These are phyloP conservation scores for Trifolium repens DNA, from an alignment of 306 rosid species.

Conservation along the genomic window DNA sequence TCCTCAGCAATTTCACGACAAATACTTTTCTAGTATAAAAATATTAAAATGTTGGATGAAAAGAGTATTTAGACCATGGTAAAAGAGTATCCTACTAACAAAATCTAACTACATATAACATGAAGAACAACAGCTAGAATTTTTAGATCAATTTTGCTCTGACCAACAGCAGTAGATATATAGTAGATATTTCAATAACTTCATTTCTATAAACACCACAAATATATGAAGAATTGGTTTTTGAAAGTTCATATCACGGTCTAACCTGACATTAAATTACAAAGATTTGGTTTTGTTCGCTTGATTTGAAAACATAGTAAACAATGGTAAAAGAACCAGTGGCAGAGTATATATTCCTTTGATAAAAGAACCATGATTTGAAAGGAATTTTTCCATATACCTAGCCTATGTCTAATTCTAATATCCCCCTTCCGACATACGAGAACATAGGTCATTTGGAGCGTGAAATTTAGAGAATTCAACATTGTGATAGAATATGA, in stretches of 20 bases:
- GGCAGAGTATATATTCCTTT: too few relatives aligned
- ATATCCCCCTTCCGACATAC: too few relatives aligned
- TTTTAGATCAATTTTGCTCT: not conserved
- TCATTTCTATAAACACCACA: not conserved
- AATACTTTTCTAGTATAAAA: not conserved
- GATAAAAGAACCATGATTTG: too few relatives aligned
- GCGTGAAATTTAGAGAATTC: too few relatives aligned
- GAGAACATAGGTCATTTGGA: too few relatives aligned
- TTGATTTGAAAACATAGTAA: too few relatives aligned
- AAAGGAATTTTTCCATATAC: too few relatives aligned
- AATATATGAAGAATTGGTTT: not conserved
- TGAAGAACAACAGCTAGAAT: slow-evolving; percentile 9
- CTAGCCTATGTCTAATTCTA: too few relatives aligned
- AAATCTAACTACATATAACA: slow-evolving; percentile 8
- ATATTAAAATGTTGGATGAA: not conserved
- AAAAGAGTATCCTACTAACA: slow-evolving; percentile 4
- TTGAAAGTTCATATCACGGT: not conserved
- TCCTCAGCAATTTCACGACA: slow-evolving; percentile 22
- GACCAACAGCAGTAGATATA: slow-evolving; percentile 13
- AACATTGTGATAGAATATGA: too few relatives aligned
- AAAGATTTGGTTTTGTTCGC: not conserved
- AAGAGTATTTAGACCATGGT: slow-evolving; percentile 17
- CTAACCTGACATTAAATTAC: not conserved
- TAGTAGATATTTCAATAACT: too few relatives aligned
- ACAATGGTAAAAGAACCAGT: too few relatives aligned